phyloP scores from a whole-genome alignment of 495 filamentous ascomycete species.

The Baudoinia panamericana region DNA sequence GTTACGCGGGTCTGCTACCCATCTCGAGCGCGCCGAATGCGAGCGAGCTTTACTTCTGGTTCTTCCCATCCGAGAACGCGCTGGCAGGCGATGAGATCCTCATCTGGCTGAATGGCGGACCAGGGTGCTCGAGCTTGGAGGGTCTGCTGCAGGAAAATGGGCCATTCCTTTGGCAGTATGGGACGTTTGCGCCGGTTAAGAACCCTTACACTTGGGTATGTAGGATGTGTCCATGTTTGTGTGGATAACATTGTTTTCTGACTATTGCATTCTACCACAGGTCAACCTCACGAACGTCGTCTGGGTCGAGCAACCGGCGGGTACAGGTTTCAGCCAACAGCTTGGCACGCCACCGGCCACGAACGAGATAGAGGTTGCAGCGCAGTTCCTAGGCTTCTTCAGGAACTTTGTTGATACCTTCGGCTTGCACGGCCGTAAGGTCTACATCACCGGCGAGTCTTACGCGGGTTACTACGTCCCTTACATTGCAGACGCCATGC shows the following conservation, averaged over 20 bases:
- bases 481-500: constrained; percentile 63
- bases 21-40: constrained; percentile 25
- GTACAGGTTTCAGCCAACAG: constrained; percentile 36
- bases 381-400: constrained; percentile 50
- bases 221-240: background rate
- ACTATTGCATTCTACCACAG: background rate
- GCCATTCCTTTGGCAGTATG: constrained; percentile 31
- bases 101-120: constrained; percentile 33
- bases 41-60: constrained; percentile 33
- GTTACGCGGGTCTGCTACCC: constrained; percentile 31
- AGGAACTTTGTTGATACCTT: constrained; percentile 51
- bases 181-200: constrained; percentile 24
- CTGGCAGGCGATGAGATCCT: constrained; percentile 25
- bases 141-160: constrained; percentile 33
- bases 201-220: constrained; percentile 22
- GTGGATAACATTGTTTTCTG: background rate
- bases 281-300: constrained; percentile 25
- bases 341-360: constrained; percentile 39
- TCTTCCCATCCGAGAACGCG: constrained; percentile 27
- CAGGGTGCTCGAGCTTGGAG: constrained; percentile 29
- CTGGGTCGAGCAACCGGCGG: constrained; percentile 27
- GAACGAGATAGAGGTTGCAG: constrained; percentile 42
- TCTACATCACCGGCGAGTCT: constrained; percentile 50
- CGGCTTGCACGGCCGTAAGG: constrained; percentile 45
- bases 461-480: constrained; percentile 68